Conservation (phyloP, 1,139 yeast genomes). For the Kazachstania sp. region DNA sequence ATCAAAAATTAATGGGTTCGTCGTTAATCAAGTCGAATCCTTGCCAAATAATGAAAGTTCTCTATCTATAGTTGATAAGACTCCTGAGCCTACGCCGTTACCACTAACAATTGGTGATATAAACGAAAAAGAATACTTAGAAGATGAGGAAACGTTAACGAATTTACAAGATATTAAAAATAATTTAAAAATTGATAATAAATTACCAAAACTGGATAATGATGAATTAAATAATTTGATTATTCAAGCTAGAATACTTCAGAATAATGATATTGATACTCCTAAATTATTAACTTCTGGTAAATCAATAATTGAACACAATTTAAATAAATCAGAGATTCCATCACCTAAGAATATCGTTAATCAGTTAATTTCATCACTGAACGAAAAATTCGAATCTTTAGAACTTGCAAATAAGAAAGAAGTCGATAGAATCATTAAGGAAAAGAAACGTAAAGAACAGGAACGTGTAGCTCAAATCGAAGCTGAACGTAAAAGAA, state of each 20-base stretch:
- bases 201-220: slow-evolving; percentile 2
- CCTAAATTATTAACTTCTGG: no score
- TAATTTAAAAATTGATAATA: slow-evolving; percentile 2
- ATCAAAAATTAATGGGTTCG: background rate
- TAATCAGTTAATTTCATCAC: slow-evolving; percentile 1
- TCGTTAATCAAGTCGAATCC: background rate
- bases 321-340: background rate
- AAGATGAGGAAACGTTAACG: background rate
- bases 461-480: slow-evolving; percentile 6
- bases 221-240: background rate
- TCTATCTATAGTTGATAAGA: background rate
- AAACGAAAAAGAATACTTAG: slow-evolving; percentile 6
- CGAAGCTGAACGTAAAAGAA: slow-evolving; percentile 7
- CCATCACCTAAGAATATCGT: background rate
- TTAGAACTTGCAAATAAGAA: slow-evolving; percentile 7
- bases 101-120: slow-evolving; percentile 3
- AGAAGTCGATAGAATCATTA: slow-evolving; percentile 9
- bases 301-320: background rate
- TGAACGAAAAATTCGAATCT: slow-evolving; percentile 6
- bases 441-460: slow-evolving; percentile 6
- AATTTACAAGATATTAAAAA: background rate
- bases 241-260: background rate
- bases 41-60: background rate
- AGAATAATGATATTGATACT: no score
- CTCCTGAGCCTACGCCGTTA: slow-evolving; percentile 1